These are phyloP conservation scores for Didymella lethalis DNA, from an alignment of 2,329 filamentous ascomycete genomes.

Conservation along the genomic window DNA sequence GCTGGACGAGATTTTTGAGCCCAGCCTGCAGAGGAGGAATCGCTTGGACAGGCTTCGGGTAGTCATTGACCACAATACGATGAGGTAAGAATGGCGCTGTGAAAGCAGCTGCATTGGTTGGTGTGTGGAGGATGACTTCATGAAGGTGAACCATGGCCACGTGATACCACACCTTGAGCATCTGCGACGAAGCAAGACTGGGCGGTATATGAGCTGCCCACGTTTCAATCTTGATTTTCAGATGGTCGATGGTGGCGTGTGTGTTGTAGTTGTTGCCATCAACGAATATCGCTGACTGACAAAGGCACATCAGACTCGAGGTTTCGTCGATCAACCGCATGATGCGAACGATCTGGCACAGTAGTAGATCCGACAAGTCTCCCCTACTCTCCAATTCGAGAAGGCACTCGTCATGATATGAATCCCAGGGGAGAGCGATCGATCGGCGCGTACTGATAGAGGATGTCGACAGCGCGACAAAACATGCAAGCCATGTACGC, in stretches of 20 bases:
- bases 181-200: constrained; percentile 27
- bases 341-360: constrained; percentile 39
- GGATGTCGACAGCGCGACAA: constrained; percentile 31
- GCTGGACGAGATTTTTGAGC: constrained; percentile 28
- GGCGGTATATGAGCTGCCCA: constrained; percentile 38
- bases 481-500: constrained; percentile 44
- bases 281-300: constrained; percentile 29
- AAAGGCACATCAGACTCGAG: constrained; percentile 31
- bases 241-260: constrained; percentile 23
- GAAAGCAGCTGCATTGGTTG: constrained; percentile 39
- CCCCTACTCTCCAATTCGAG: constrained; percentile 30
- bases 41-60: constrained; percentile 31
- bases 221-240: constrained; percentile 32
- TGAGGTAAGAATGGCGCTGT: constrained; percentile 38
- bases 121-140: constrained; percentile 37
- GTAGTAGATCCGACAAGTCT: constrained; percentile 29
- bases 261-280: constrained; percentile 34
- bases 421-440: constrained; percentile 34
- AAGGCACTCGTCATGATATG: constrained; percentile 34
- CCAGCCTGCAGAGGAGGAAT: constrained; percentile 27
- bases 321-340: constrained; percentile 32
- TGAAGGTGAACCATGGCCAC: constrained; percentile 35
- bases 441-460: constrained; percentile 33
- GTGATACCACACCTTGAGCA: constrained; percentile 38
- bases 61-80: constrained; percentile 37